Base-by-base conservation (phyloP, 495 filamentous ascomycete species). In the Glarea lozoyensis region DNA sequence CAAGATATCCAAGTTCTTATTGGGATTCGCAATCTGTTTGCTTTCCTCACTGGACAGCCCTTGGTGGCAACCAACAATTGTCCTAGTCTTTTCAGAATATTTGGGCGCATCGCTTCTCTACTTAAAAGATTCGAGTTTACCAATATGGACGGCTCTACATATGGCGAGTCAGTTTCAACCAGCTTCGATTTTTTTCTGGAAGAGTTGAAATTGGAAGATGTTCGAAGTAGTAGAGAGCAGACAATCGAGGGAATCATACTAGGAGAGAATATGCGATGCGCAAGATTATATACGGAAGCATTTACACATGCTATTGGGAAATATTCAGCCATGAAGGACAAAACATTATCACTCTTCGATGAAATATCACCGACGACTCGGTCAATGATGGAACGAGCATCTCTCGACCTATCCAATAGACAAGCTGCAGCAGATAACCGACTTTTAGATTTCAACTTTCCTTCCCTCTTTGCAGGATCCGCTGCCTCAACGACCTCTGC, bases 231-330 rank as follows among this genome's bases (percentile, higher is more conserved):
- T 59, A 73, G 84, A 9, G 89, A 94, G 56, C 92, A 93, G 66
- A 94, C 87, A 2, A 73, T 96, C 31, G 88, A 98, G 60, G 86
- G 80, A 1, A 72, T 98, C 31, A 72, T 97, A 17, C 64, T 98
- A 30, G 88, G 84, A 23, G 92, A 98, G 64, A 69, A 75, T 10
- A 84, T 97, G 76, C 78, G 78, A 25, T 94, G 78, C 37, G 80
- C 78, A 58, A 70, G 75, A 12, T 73, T 98, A 10, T 98, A 92
- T 55, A 82, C 85, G 45, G 88, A 96, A 55, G 88, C 82, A 4
- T 98, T 94, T 53, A 72, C 88, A 7, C 92, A 98, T 60, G 86
- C 80, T n/a, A 88, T 86, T 11, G 92, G 92, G 19, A 92, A 92
- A 59, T 84, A 88, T 53, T 79, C 86, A 7, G 76, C 79, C 29